Evolutionary conservation across 257 asterid species (phyloP).

Genomic region (Petrea volubilis): DNA sequence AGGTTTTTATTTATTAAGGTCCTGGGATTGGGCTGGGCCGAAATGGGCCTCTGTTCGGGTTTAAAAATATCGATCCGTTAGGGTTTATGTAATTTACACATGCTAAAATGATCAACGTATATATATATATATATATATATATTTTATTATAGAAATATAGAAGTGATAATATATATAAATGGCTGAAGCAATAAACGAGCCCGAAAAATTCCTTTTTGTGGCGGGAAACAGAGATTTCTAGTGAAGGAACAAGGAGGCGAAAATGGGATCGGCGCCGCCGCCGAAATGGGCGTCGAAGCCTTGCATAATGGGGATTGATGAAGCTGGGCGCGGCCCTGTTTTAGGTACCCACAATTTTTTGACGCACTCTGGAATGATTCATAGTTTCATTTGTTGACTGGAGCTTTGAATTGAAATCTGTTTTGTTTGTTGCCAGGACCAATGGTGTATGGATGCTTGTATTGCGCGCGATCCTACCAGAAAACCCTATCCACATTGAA

Average conservation of each 20-base stretch:
- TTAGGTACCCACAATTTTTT: conserved; percentile 48
- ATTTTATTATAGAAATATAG: too few relatives aligned
- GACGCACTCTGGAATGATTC: background rate
- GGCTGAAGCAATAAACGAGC: too few relatives aligned
- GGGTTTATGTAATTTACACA: too few relatives aligned
- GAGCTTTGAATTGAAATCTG: background rate
- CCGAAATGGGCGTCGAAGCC: conserved; percentile 82
- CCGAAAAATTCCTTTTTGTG: conserved; percentile 24
- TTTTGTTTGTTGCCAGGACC: conserved; percentile 60
- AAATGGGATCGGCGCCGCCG: conserved; percentile 52
- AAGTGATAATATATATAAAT: too few relatives aligned
- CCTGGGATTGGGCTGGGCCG: background rate
- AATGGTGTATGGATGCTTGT: conserved; percentile 95
- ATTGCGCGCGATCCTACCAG: conserved; percentile 78
- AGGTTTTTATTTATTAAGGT: background rate
- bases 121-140: too few relatives aligned
- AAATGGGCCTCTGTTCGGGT: background rate
- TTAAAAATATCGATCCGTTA: too few relatives aligned
- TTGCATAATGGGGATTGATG: conserved; percentile 97
- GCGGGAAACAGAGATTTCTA: conserved; percentile 39
- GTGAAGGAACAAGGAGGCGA: conserved; percentile 1
- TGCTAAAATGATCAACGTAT: too few relatives aligned
- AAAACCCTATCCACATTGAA: conserved; percentile 77
- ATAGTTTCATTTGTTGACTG: conserved; percentile 6
- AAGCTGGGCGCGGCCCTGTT: conserved; percentile 99